Percentiles rank a stretch among this genome's conserved stretches.
These are phyloP conservation scores for Aulographum hederae DNA, from an alignment of 2,329 filamentous ascomycete species.

Conservation along the genomic window DNA sequence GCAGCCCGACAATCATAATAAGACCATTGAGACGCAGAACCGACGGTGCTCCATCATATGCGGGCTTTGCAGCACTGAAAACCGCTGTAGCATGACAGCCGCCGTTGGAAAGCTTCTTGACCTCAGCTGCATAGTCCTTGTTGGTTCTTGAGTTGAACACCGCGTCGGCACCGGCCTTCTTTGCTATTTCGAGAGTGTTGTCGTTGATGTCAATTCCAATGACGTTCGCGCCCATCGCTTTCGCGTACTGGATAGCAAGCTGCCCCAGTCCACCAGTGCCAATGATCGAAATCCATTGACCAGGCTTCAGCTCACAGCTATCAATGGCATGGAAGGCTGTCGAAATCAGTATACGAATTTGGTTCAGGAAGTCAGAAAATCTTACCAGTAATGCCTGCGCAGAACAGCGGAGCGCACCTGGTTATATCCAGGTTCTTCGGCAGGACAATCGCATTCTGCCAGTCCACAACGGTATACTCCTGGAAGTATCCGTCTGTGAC, in stretches of 20 bases:
- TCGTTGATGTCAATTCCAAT: conserved; percentile 28
- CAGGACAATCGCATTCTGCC: conserved; percentile 24
- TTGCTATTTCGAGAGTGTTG: conserved; percentile 20
- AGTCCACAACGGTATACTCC: conserved; percentile 28
- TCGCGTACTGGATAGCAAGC: conserved; percentile 28
- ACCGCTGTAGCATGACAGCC: conserved; percentile 24
- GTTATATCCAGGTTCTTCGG: conserved; percentile 18
- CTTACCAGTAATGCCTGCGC: conserved; percentile 29
- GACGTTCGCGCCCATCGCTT: conserved; percentile 25
- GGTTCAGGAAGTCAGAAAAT: too few relatives aligned
- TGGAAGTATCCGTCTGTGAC: conserved; percentile 26
- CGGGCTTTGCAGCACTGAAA: conserved; percentile 20
- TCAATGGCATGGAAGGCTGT: conserved; percentile 13
- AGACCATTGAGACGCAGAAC: conserved; percentile 20
- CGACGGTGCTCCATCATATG: conserved; percentile 18
- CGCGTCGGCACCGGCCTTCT: conserved; percentile 21
- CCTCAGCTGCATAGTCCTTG: conserved; percentile 17
- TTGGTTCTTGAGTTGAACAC: conserved; percentile 25
- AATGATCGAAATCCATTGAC: conserved; percentile 24
- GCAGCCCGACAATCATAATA: conserved; percentile 25
- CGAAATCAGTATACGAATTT: neutral
- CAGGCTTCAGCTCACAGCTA: conserved; percentile 13
- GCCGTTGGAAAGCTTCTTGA: conserved; percentile 23
- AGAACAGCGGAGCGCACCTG: conserved; percentile 24
- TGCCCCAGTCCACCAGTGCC: conserved; percentile 28